Percentiles rank a stretch among this genome's conserved stretches.
These are phyloP conservation scores for Cenchrus fungigraminus DNA, from an alignment of 176 grass and related monocot genomes.

Conservation along the genomic window DNA sequence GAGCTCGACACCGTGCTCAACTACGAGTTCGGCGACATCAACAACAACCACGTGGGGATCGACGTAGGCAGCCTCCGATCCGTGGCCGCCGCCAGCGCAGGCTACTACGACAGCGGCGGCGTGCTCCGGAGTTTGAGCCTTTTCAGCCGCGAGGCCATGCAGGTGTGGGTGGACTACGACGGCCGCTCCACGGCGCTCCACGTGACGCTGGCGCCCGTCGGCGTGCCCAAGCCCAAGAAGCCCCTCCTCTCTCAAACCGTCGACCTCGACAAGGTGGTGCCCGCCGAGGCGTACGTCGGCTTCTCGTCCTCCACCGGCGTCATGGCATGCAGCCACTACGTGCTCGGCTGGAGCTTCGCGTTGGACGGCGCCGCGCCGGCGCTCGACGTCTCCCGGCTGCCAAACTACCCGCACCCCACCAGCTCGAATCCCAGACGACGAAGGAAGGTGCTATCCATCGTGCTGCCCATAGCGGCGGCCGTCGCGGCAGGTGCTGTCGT, in stretches of 20 bases:
- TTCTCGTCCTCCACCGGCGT: conserved; percentile 52
- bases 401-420: background rate
- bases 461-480: background rate
- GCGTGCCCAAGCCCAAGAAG: conserved; percentile 34
- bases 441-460: conserved; percentile 23
- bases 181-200: conserved; percentile 16
- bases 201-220: conserved; percentile 42
- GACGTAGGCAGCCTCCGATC: conserved; percentile 19
- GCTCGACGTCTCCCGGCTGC: conserved; percentile 46
- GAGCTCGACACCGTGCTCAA: conserved; percentile 57
- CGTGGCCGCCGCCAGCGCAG: conserved; percentile 22
- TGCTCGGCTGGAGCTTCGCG: conserved; percentile 71
- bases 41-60: conserved; percentile 23
- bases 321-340: conserved; percentile 45
- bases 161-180: conserved; percentile 67
- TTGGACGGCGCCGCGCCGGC: conserved; percentile 44
- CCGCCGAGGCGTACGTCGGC: conserved; percentile 40
- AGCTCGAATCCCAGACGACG: background rate
- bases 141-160: conserved; percentile 38
- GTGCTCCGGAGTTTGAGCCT: conserved; percentile 45
- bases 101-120: conserved; percentile 11
- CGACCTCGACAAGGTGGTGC: conserved; percentile 39
- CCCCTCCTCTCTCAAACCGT: conserved; percentile 43
- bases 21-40: conserved; percentile 7
- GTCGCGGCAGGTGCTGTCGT: background rate